These are phyloP conservation scores for Mayamaea pseudoterrestris DNA, from an alignment of 108 stramenopile species.

Conservation along the genomic window DNA sequence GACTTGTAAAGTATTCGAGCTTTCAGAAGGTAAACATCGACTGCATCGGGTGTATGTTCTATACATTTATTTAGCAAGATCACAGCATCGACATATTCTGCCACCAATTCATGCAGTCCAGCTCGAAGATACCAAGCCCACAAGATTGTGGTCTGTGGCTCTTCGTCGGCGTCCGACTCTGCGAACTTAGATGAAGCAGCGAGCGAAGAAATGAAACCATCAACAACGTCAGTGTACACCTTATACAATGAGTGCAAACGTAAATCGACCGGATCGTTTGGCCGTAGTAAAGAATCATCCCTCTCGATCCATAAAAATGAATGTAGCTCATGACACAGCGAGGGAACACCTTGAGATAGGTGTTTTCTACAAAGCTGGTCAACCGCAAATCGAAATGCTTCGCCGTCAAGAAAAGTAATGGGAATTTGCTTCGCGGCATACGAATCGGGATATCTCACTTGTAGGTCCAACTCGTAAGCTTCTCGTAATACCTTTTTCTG, in stretches of 20 bases:
- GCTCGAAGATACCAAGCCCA: conserved; percentile 84
- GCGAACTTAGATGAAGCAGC: conserved; percentile 23
- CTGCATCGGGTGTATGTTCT: conserved; percentile 81
- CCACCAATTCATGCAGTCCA: conserved; percentile 70
- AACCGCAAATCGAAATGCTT: conserved; percentile 36
- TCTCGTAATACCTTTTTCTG: conserved; percentile 36
- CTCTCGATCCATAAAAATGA: conserved; percentile 39
- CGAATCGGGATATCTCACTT: conserved; percentile 31
- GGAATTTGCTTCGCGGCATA: conserved; percentile 59
- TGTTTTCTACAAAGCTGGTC: conserved; percentile 56
- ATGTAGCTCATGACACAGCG: conserved; percentile 72
- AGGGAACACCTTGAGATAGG: conserved; percentile 80
- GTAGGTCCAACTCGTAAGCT: conserved; percentile 46
- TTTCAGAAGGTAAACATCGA: conserved; percentile 86
- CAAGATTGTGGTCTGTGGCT: conserved; percentile 53
- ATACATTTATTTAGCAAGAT: conserved; percentile 76
- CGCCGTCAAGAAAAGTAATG: conserved; percentile 42
- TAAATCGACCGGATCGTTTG: conserved; percentile 66
- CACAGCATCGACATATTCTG: conserved; percentile 62
- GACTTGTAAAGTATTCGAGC: conserved; percentile 76
- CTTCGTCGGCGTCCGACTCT: conserved; percentile 30
- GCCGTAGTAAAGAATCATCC: conserved; percentile 24
- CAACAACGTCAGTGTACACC: conserved; percentile 44
- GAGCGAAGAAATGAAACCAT: conserved; percentile 52
- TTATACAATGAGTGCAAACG: conserved; percentile 37